Evolutionary conservation across 2,329 filamentous ascomycete genomes (phyloP).

Genomic region (Ophiostoma fasciatum): DNA sequence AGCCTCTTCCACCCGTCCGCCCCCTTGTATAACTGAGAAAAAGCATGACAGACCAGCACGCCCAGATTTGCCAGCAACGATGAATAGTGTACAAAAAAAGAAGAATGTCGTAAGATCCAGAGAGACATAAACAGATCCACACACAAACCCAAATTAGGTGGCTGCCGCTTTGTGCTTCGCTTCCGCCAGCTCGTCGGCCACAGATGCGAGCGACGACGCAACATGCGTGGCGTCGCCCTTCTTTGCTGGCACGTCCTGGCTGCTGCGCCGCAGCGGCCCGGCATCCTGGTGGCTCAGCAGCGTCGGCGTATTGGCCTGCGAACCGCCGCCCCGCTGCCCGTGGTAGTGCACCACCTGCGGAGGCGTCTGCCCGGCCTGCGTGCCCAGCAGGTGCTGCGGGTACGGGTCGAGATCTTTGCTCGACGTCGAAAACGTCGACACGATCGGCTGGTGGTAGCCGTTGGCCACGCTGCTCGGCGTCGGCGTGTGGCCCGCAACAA

Average conservation of each 20-base stretch:
- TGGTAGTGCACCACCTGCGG: conserved; percentile 55
- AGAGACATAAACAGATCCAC: no score
- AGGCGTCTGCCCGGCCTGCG: conserved; percentile 45
- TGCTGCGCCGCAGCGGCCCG: conserved; percentile 30
- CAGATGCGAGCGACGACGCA: no score
- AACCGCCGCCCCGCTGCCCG: conserved; percentile 51
- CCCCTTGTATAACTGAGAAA: no score
- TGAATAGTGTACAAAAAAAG: no score
- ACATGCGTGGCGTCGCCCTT: no score
- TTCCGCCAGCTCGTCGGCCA: no score
- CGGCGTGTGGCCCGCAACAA: conserved; percentile 27
- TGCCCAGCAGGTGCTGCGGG: conserved; percentile 48
- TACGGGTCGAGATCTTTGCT: conserved; percentile 56
- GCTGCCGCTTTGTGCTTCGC: no score
- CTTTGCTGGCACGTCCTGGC: conserved; percentile 27
- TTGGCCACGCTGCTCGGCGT: conserved; percentile 33
- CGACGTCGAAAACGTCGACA: conserved; percentile 56
- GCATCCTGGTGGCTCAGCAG: conserved; percentile 35
- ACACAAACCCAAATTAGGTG: no score
- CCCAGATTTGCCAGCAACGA: no score
- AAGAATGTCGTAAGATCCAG: no score
- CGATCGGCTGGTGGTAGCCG: conserved; percentile 53
- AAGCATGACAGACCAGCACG: no score
- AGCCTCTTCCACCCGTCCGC: no score
- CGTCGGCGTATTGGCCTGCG: conserved; percentile 50